Evolutionary conservation across 2,329 filamentous ascomycete genomes (phyloP), one percentile per base, ranked within the genome.

Genomic region (Trichophyton simii): DNA sequence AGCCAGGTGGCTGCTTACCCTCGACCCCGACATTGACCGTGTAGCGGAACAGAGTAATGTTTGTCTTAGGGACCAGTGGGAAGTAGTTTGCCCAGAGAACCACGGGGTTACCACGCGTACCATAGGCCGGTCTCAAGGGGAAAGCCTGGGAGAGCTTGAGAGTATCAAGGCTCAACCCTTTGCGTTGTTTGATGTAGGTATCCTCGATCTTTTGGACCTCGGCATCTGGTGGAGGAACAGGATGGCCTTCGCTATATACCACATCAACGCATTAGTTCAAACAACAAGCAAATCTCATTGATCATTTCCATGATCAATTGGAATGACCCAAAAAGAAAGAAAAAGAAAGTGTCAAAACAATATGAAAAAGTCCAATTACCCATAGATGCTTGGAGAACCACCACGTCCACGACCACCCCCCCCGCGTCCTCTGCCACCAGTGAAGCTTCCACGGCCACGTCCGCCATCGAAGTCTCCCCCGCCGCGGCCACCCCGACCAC

Each of bases 21-120:
- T 71, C 67, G 3, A 67, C 67, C 1, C 65, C 63, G 20, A 73
- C 68, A 7, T 70, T 65, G 20, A 80, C 65, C 36, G 72, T 70
- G 62, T 81, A 80, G 2, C 75, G 72, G 61, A 70, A 76, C 1
- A 80, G 65, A 1, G 64, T 60, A 7, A 69, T 61, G 62, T 70
- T 73, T n/a, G 63, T 72, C 8, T 69, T 72, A 7, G 73, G 72
- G 7, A 67, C 72, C 46, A 77, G 65, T 13, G 72, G 64, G 57
- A 76, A 68, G 52, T 75, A 76, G 61, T 77, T 77, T 36, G 75
- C 72, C 65, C 71, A 75, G 1, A 77, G 66, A 1, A 65, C 65
- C 3, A 75, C 66, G 1, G 64, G 60, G 15, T 48, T 62, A 15
- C 75, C 74, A 31, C 63, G 63, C 0, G 70, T 74, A 20, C 74